A percentile compares a stretch with the other conserved stretches of the same genome.
phyloP scores from a whole-genome alignment of 805 yeast genomes.

The Zygotorulaspora danielsina region DNA sequence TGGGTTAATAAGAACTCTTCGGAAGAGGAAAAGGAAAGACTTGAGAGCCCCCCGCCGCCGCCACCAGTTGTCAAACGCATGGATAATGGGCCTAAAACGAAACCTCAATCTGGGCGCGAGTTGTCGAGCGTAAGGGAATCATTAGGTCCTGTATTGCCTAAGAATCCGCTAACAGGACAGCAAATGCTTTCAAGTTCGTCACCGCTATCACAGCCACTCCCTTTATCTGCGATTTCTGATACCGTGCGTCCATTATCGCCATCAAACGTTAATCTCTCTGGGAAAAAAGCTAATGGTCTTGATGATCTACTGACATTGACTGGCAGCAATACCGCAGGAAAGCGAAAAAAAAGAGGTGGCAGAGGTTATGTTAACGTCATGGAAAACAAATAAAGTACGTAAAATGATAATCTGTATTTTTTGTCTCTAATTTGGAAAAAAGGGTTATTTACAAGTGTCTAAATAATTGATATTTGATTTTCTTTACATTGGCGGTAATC shows the following conservation, averaged over 20 bases:
- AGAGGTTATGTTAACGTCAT: conserved; percentile 69
- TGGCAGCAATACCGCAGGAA: conserved; percentile 30
- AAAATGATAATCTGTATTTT: neutral
- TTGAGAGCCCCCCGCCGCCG: conserved; percentile 65
- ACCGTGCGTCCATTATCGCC: conserved; percentile 17
- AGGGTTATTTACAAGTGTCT: conserved; percentile 4
- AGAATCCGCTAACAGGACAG: conserved; percentile 35
- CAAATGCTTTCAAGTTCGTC: conserved; percentile 15
- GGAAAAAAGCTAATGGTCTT: conserved; percentile 40
- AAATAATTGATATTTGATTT: too few species aligned
- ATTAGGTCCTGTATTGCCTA: conserved; percentile 35
- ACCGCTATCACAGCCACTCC: neutral
- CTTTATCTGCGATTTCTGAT: conserved; percentile 1
- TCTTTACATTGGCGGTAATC: conserved; percentile 20
- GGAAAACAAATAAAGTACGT: conserved; percentile 30
- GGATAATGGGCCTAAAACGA: conserved; percentile 31
- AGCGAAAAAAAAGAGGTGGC: conserved; percentile 43
- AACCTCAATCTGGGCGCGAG: conserved; percentile 39
- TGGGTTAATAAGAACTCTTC: conserved; percentile 77
- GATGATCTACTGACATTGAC: conserved; percentile 45
- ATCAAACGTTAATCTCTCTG: conserved; percentile 28
- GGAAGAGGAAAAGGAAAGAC: conserved; percentile 56
- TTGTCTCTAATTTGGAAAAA: too few species aligned
- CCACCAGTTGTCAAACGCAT: conserved; percentile 42
- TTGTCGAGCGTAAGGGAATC: conserved; percentile 11